phyloP scores from a whole-genome alignment of 306 rosid genomes.

The Trichosanthes cucumerina region DNA sequence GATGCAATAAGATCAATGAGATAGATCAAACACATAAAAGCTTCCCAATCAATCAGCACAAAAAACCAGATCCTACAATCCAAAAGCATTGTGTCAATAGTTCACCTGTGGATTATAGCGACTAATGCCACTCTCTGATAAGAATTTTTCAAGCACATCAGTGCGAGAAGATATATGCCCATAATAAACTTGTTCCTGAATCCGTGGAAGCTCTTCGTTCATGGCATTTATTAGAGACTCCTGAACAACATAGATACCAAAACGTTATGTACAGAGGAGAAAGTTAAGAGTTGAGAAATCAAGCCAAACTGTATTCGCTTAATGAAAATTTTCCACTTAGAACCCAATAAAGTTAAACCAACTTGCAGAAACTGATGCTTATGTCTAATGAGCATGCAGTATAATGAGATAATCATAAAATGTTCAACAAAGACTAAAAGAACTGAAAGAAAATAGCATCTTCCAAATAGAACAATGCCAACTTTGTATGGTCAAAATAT shows the following conservation, averaged over 20 bases:
- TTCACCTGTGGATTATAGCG: slow-evolving; percentile 92
- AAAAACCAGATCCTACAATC: background rate
- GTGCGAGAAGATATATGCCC: slow-evolving; percentile 82
- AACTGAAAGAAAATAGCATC: background rate
- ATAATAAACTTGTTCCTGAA: slow-evolving; percentile 93
- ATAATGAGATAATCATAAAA: slow-evolving; percentile 10
- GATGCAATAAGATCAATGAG: background rate
- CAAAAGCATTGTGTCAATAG: background rate
- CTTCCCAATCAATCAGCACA: background rate
- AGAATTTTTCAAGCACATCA: slow-evolving; percentile 63
- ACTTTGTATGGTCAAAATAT: background rate
- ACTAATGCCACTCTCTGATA: slow-evolving; percentile 77
- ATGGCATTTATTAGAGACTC: slow-evolving; percentile 73
- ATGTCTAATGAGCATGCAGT: background rate
- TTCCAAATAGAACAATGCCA: background rate
- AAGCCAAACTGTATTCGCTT: background rate
- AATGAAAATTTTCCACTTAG: background rate
- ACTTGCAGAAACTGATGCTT: background rate
- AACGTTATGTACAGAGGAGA: background rate
- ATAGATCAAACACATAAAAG: background rate
- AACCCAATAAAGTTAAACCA: background rate
- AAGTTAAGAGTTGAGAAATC: slow-evolving; percentile 1
- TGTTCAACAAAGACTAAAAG: background rate
- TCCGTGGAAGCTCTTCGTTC: slow-evolving; percentile 86
- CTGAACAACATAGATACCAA: slow-evolving; percentile 36